Percentiles rank a stretch among this genome's conserved stretches.
Conservation (phyloP, 2,329 filamentous ascomycete species). For the Penicillium capsulatum region DNA sequence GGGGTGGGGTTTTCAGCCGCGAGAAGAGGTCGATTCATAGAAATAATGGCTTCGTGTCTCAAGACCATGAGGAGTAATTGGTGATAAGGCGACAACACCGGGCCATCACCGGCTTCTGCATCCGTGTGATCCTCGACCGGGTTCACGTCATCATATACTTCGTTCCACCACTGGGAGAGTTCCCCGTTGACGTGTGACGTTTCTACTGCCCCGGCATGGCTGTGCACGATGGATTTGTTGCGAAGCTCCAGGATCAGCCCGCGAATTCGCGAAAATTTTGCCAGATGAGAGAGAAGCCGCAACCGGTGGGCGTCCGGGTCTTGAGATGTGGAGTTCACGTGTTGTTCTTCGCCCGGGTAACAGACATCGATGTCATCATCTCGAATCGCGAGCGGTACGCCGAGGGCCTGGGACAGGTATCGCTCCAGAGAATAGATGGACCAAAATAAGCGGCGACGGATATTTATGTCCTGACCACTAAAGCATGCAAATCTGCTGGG, state of each 20-base stretch:
- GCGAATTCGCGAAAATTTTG: conserved; percentile 48
- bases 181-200: conserved; percentile 48
- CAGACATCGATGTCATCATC: conserved; percentile 59
- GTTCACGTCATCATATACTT: conserved; percentile 49
- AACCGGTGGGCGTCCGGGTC: conserved; percentile 24
- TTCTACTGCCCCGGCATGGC: conserved; percentile 43
- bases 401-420: conserved; percentile 54
- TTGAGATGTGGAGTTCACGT: conserved; percentile 23
- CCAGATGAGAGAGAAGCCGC: conserved; percentile 39
- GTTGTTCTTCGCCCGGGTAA: conserved; percentile 49
- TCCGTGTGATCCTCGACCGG: conserved; percentile 28
- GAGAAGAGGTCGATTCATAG: conserved; percentile 50
- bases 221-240: conserved; percentile 49
- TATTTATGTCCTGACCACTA: conserved; percentile 43
- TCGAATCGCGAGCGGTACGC: conserved; percentile 52
- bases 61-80: conserved; percentile 43
- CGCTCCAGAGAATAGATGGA: conserved; percentile 54
- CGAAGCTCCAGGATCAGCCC: conserved; percentile 52
- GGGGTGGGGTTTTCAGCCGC: conserved; percentile 44
- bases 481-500: conserved; percentile 53
- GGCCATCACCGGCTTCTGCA: not conserved
- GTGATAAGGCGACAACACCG: conserved; percentile 34
- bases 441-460: conserved; percentile 55
- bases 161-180: conserved; percentile 52
- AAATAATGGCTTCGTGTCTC: conserved; percentile 51